Percentiles rank a stretch among this genome's conserved stretches.
Evolutionary conservation across 2,329 filamentous ascomycete species (phyloP).

Genomic region (Fusarium agapanthi): DNA sequence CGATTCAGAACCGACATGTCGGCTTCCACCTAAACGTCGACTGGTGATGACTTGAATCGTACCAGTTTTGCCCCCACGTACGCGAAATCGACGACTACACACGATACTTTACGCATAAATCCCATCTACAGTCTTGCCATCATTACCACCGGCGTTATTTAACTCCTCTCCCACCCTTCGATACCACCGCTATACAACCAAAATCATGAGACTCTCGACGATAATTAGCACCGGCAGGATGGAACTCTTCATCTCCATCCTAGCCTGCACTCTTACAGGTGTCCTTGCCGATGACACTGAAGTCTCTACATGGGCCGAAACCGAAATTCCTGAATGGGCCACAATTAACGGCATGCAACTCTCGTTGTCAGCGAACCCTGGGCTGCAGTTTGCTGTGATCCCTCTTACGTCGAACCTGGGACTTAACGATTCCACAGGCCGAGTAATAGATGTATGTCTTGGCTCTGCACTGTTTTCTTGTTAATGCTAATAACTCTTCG

Average conservation of each 20-base stretch:
- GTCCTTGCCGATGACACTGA: constrained; percentile 45
- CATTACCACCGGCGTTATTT: background rate
- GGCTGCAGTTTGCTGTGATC: constrained; percentile 53
- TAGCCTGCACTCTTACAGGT: constrained; percentile 44
- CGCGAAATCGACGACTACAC: constrained; percentile 25
- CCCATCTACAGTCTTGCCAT: constrained; percentile 3
- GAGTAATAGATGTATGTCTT: constrained; percentile 48
- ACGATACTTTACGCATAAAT: constrained; percentile 13
- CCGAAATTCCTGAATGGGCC: constrained; percentile 52
- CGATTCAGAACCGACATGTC: constrained; percentile 28
- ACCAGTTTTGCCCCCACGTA: constrained; percentile 21
- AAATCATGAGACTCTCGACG: constrained; percentile 22
- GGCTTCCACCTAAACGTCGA: constrained; percentile 27
- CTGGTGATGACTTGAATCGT: constrained; percentile 23
- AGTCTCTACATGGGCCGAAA: constrained; percentile 47
- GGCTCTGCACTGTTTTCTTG: background rate
- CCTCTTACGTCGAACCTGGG: constrained; percentile 56
- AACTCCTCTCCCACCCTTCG: background rate
- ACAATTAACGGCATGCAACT: constrained; percentile 53
- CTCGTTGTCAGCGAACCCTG: constrained; percentile 45
- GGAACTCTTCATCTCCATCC: constrained; percentile 17
- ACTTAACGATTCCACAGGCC: constrained; percentile 51
- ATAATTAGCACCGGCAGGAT: constrained; percentile 13
- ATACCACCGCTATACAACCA: background rate
- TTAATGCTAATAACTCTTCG: constrained; percentile 8